These are phyloP conservation scores for Haplosporangium sp. DNA, from an alignment of 371 early-diverging fungal species.

Conservation along the genomic window DNA sequence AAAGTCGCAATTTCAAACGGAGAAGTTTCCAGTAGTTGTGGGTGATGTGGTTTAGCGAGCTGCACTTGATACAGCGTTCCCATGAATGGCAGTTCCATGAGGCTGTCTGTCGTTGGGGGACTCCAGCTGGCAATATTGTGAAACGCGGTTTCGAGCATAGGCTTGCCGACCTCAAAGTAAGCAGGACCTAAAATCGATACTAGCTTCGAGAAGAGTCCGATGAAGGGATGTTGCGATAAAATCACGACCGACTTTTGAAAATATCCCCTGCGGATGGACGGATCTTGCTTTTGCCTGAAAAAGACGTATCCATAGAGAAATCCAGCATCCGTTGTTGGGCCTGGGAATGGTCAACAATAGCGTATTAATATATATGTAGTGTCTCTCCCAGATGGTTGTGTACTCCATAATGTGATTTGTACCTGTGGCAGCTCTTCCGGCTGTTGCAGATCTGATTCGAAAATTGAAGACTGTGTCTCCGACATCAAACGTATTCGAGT, in stretches of 20 bases:
- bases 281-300: constrained; percentile 92
- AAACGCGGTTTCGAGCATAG: constrained; percentile 85
- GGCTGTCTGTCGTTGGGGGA: constrained; percentile 59
- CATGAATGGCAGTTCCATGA: constrained; percentile 81
- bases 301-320: constrained; percentile 93
- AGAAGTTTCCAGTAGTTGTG: constrained; percentile 86
- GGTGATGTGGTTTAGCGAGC: constrained; percentile 79
- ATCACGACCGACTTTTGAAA: constrained; percentile 93
- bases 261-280: constrained; percentile 87
- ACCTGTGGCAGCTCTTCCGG: constrained; percentile 71
- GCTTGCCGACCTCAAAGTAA: constrained; percentile 81
- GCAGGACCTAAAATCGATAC: constrained; percentile 81
- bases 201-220: constrained; percentile 86
- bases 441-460: constrained; percentile 78
- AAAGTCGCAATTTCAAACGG: constrained; percentile 75
- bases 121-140: constrained; percentile 86
- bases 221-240: constrained; percentile 88
- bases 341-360: constrained; percentile 29
- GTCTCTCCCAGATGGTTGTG: constrained; percentile 1
- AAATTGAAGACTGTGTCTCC: constrained; percentile 93
- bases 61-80: constrained; percentile 76
- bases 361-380: constrained; percentile 7
- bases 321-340: constrained; percentile 76
- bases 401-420: constrained; percentile 5
- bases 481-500: constrained; percentile 91